Conservation (phyloP, 2,329 filamentous ascomycete species). For the Xylariomycetidae sp. region DNA sequence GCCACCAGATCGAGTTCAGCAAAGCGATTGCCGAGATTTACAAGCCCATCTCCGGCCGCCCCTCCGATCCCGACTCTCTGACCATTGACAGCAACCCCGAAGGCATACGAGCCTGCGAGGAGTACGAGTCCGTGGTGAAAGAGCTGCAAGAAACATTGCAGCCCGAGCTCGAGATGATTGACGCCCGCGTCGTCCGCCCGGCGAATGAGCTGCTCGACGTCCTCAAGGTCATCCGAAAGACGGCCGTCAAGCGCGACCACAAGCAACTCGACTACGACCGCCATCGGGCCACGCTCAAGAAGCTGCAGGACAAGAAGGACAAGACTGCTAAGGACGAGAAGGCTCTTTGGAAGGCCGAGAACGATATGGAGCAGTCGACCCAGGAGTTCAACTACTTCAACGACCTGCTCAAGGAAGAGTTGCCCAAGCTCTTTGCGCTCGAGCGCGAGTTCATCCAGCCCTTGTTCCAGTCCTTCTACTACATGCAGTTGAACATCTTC, state of each 20-base stretch:
- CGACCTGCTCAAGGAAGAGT: slow-evolving; percentile 89
- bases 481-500: slow-evolving; percentile 99
- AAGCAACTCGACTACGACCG: slow-evolving; percentile 97
- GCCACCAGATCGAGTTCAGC: slow-evolving; percentile 97
- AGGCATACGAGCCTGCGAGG: slow-evolving; percentile 90
- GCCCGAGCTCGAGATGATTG: slow-evolving; percentile 97
- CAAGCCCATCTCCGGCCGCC: slow-evolving; percentile 92
- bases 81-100: slow-evolving; percentile 81
- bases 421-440: slow-evolving; percentile 83
- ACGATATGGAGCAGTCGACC: slow-evolving; percentile 82
- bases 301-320: slow-evolving; percentile 96
- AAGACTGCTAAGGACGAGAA: slow-evolving; percentile 96
- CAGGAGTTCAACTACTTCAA: slow-evolving; percentile 99
- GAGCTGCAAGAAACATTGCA: slow-evolving; percentile 83
- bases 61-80: slow-evolving; percentile 85
- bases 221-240: slow-evolving; percentile 91
- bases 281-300: slow-evolving; percentile 76
- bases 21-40: slow-evolving; percentile 95
- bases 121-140: slow-evolving; percentile 87
- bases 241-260: slow-evolving; percentile 83
- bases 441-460: slow-evolving; percentile 95
- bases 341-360: slow-evolving; percentile 91
- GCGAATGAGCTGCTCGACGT: slow-evolving; percentile 91
- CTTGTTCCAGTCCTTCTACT: slow-evolving; percentile 98
- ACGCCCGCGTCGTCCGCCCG: slow-evolving; percentile 81